Evolutionary conservation across 2,329 filamentous ascomycete species (phyloP).

Genomic region (Chrysoporthe puriensis): DNA sequence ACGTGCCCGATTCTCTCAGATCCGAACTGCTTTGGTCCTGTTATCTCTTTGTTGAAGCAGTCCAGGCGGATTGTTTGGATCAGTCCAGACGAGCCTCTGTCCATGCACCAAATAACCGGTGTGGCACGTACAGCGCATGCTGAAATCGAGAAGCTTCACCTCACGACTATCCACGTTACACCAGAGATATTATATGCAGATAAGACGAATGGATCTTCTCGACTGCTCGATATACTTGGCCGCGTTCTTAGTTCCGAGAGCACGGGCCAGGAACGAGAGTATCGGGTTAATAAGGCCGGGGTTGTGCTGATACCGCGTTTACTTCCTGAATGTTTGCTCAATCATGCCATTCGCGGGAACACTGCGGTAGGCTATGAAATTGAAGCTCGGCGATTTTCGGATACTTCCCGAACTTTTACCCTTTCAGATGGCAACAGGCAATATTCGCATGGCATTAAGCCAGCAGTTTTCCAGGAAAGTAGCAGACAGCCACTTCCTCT

Average conservation of each 20-base stretch:
- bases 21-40: background rate
- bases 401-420: no score
- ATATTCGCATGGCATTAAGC: no score
- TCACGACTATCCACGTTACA: conserved; percentile 29
- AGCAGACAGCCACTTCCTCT: background rate
- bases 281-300: background rate
- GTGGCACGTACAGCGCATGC: conserved; percentile 32
- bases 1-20: conserved; percentile 3
- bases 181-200: conserved; percentile 1
- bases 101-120: conserved; percentile 31
- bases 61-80: conserved; percentile 28
- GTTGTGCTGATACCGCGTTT: conserved; percentile 5
- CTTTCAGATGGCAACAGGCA: no score
- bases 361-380: no score
- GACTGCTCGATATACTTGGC: background rate
- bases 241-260: background rate
- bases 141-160: conserved; percentile 29
- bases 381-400: no score
- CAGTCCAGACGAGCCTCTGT: conserved; percentile 19
- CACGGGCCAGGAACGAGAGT: background rate
- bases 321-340: background rate
- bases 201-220: background rate
- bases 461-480: no score
- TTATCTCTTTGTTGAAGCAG: conserved; percentile 17
- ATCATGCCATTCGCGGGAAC: background rate